Evolutionary conservation across 306 rosid genomes (phyloP), one percentile per base, ranked within the genome.

Genomic region (Quillaja saponaria): DNA sequence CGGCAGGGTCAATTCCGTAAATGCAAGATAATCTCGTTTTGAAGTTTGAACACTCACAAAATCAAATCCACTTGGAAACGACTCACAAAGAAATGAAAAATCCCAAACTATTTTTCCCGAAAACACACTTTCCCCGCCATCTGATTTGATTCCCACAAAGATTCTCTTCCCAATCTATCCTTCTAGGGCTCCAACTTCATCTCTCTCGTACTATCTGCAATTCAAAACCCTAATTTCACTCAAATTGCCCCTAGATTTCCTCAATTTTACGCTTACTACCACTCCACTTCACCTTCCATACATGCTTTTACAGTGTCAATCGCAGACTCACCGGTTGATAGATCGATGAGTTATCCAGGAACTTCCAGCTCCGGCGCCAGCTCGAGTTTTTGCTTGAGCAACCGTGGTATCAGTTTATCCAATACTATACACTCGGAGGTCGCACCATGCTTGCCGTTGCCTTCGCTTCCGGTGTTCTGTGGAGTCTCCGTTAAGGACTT

Each of bases 381-480:
- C 15, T 34, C 64, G 0, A 47, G 42, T 21, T 53, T 68, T 4
- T 52, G 51, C 31, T 55, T 63, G 71, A 71, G 66, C 60, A 81
- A 61, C 78, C 84, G 83, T 19, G 96, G 97, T 28, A 87, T 85
- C 61, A 76, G 86, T 19, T 71, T 94, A 37, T 67, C 96, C 6
- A 94, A 87, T 58, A 81, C 97, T 6, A 40, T 85, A 33, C 96
- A 89, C 74, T 94, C 99, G 34, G 99, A 94, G 63, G 89, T 87
- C 52, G 91, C 96, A 17, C 75, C 96, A 0, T 87, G 87, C 91
- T 72, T 92, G 75, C 96, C 96, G 69, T 53, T 92, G 76, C 96
- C 96, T 10, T 84, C 95, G 54, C 91, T 92, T 20, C 99, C 96
- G 46, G 91, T 92, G 35, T 89, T 87, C 83, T 92, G 88, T 35